phyloP scores from a whole-genome alignment of 495 filamentous ascomycete genomes.

The Penicillium daleae region DNA sequence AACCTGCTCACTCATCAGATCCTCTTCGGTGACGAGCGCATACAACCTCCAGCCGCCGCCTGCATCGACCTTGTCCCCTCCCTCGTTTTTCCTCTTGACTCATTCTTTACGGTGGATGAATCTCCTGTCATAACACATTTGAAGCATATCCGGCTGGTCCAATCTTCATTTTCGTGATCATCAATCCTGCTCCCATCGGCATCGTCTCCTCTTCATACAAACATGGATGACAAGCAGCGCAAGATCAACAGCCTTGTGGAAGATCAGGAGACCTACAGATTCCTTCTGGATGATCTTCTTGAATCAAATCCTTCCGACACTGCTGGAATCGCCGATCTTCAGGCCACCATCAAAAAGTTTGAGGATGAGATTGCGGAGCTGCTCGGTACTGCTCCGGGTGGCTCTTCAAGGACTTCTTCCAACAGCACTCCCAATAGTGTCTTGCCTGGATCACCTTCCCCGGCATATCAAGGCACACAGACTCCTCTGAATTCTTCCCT shows the following conservation, averaged over 20 bases:
- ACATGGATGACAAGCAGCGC: conserved; percentile 17
- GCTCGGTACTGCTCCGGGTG: conserved; percentile 5
- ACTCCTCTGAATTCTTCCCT: background rate
- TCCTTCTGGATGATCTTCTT: conserved; percentile 39
- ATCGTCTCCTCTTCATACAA: background rate
- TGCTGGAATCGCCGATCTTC: conserved; percentile 17
- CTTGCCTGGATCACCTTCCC: background rate
- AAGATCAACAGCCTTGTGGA: conserved; percentile 33
- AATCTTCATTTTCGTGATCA: background rate
- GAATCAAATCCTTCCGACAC: conserved; percentile 21
- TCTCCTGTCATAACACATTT: background rate
- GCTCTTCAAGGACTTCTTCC: background rate
- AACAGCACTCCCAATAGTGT: background rate
- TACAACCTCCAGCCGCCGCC: background rate
- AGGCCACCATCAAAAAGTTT: conserved; percentile 10
- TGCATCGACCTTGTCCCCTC: background rate
- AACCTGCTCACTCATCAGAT: background rate
- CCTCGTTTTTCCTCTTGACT: background rate
- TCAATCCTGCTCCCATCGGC: background rate
- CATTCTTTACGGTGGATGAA: background rate
- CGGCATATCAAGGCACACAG: background rate
- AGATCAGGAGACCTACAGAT: conserved; percentile 40
- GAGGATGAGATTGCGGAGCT: conserved; percentile 19
- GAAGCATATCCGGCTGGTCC: background rate
- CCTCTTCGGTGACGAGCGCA: background rate